Base-by-base conservation (phyloP, 1,139 yeast species). In the Candida tropicalis region DNA sequence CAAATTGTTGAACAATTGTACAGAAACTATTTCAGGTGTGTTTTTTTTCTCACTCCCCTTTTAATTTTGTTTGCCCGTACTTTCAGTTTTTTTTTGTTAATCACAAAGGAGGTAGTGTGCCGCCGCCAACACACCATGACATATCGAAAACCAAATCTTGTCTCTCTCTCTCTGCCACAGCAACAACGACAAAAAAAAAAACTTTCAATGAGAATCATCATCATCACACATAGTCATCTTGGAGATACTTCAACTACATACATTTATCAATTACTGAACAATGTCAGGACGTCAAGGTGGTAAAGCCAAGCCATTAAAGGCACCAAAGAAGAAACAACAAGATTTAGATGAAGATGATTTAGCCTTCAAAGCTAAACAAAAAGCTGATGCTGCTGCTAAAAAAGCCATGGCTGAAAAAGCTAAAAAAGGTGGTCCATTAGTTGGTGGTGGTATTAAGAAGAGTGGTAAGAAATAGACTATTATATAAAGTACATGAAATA, bases 361-460 rank as follows among this genome's bases (percentile, higher is more conserved):
- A 26, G 97, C 97, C 5, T 90, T 83, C 79, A 88, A 89, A 75
- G 93, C 87, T 60, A 91, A 89, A 77, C 96, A 88, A 72, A 88
- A 84, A 70, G 97, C 96, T 44, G 97, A 88, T 53, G 96, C 93
- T 55, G 88, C 86, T 61, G 96, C 97, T 34, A 84, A 83, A 68
- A 90, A 91, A 71, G 95, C 86, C 45, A 79, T 91, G 85, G 91
- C 95, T 51, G 81, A 84, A 44, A 84, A 87, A 68, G 95, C 96
- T 48, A 75, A 87, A 58, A 81, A 86, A 60, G 96, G 96, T 52
- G 96, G 96, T 42, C 97, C 97, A 38, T 70, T 91, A 56, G 82
- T 83, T 44, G 91, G 96, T 48, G 97, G 97, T 44, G 98, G 98
- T 50, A 90, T 91, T 73, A 91, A 91, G 79, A 91, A 91, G 82